Evolutionary conservation across 2,329 filamentous ascomycete species (phyloP).

Genomic region (Neofusicoccum kwambonambiense): DNA sequence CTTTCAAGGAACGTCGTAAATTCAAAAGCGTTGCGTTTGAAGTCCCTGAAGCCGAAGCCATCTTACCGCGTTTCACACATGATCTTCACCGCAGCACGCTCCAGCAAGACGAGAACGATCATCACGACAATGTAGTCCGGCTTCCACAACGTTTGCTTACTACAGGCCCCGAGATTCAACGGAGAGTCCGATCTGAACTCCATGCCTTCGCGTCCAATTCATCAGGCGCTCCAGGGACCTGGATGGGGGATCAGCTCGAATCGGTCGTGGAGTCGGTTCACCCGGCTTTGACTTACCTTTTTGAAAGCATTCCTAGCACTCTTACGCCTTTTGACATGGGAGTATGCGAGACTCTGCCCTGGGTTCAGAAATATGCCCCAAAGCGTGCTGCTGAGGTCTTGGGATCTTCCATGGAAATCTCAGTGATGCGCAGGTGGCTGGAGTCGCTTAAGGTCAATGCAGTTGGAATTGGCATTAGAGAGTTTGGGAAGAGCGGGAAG

Average conservation of each 20-base stretch:
- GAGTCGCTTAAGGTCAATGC: constrained; percentile 71
- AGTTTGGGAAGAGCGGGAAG: constrained; percentile 23
- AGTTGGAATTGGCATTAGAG: constrained; percentile 62
- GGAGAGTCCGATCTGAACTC: constrained; percentile 31
- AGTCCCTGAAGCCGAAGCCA: constrained; percentile 31
- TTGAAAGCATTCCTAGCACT: constrained; percentile 57
- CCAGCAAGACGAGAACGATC: neutral
- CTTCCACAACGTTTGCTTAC: constrained; percentile 35
- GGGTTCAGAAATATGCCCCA: constrained; percentile 86
- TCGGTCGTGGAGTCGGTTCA: constrained; percentile 39
- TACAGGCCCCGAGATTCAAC: constrained; percentile 40
- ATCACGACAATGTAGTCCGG: neutral
- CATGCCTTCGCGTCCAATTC: neutral
- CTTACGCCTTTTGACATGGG: constrained; percentile 80
- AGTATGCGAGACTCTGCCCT: constrained; percentile 69
- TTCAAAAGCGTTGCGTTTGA: constrained; percentile 40
- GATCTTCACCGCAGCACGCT: neutral
- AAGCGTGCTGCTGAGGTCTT: constrained; percentile 67
- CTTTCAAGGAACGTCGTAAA: constrained; percentile 25
- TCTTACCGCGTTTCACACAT: constrained; percentile 17
- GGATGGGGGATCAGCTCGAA: neutral
- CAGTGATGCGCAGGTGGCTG: constrained; percentile 78
- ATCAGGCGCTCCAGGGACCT: neutral
- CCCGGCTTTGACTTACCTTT: constrained; percentile 60
- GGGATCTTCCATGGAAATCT: constrained; percentile 68